phyloP scores from a whole-genome alignment of 179 eudicot genomes.

The Silene coronaria region DNA sequence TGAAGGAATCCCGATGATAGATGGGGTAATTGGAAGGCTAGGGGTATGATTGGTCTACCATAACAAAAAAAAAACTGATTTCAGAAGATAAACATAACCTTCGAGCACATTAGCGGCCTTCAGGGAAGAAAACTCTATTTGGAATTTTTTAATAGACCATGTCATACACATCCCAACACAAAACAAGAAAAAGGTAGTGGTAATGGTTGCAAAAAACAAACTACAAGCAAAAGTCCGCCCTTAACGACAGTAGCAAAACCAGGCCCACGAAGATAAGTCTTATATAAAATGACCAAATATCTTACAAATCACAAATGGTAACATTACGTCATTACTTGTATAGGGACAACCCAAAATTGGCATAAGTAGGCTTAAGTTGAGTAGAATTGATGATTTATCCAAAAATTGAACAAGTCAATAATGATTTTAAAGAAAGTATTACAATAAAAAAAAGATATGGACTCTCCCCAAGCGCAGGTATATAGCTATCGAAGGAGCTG shows the following conservation, averaged over 20 bases:
- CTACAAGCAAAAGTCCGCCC: not conserved
- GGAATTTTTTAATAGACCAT: too few species aligned
- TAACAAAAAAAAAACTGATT: not conserved
- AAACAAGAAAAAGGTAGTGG: not conserved
- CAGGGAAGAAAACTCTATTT: not conserved
- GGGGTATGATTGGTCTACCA: constrained; percentile 57
- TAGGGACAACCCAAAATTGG: not conserved
- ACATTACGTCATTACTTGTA: too few species aligned
- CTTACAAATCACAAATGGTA: too few species aligned
- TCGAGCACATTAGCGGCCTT: not conserved
- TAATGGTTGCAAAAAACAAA: not conserved
- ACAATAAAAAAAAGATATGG: too few species aligned
- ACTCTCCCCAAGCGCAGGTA: too few species aligned
- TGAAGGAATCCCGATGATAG: constrained; percentile 70
- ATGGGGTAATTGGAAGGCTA: constrained; percentile 52
- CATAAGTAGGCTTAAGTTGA: not conserved
- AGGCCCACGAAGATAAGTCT: not conserved
- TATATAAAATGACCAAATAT: too few species aligned
- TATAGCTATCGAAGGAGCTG: too few species aligned
- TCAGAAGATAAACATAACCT: not conserved
- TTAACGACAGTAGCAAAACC: not conserved
- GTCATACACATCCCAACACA: not conserved
- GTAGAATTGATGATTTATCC: not conserved
- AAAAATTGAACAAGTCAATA: not conserved
- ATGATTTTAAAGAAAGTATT: too few species aligned